These are phyloP conservation scores for Pleurotus platypus DNA, from an alignment of 768 basidiomycete species.

Conservation along the genomic window DNA sequence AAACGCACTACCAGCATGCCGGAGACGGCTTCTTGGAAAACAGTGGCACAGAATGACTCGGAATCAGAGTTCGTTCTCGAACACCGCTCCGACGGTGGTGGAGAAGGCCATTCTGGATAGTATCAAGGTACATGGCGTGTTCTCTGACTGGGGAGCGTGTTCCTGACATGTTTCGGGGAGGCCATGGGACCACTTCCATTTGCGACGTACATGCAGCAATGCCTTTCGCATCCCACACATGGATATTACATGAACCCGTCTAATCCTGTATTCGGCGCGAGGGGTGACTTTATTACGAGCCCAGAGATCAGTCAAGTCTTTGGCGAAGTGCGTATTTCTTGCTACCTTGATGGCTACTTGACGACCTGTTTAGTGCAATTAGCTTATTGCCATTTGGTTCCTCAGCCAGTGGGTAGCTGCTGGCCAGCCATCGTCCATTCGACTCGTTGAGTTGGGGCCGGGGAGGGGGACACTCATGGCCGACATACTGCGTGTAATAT, in stretches of 20 bases:
- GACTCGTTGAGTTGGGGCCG: conserved; percentile 90
- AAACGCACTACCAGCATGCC: too few relatives aligned
- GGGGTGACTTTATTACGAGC: conserved; percentile 94
- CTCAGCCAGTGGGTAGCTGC: conserved; percentile 67
- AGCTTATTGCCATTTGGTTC: conserved; percentile 89
- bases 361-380: conserved; percentile 17
- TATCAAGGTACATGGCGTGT: conserved; percentile 52
- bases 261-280: conserved; percentile 76
- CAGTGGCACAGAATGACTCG: neutral
- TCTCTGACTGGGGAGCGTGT: neutral
- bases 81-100: conserved; percentile 32
- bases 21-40: too few relatives aligned
- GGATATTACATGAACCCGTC: conserved; percentile 87
- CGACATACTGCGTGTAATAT: conserved; percentile 75
- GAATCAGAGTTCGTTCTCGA: conserved; percentile 2
- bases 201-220: conserved; percentile 88
- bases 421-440: conserved; percentile 45
- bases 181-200: conserved; percentile 87
- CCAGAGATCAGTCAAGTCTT: conserved; percentile 97
- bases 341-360: conserved; percentile 7
- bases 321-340: conserved; percentile 71
- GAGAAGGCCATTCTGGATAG: conserved; percentile 69
- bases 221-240: conserved; percentile 82
- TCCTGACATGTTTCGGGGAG: conserved; percentile 34
- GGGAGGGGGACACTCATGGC: conserved; percentile 90